Evolutionary conservation across 2,329 filamentous ascomycete genomes (phyloP).

Genomic region (Trichoderma endophyticum): DNA sequence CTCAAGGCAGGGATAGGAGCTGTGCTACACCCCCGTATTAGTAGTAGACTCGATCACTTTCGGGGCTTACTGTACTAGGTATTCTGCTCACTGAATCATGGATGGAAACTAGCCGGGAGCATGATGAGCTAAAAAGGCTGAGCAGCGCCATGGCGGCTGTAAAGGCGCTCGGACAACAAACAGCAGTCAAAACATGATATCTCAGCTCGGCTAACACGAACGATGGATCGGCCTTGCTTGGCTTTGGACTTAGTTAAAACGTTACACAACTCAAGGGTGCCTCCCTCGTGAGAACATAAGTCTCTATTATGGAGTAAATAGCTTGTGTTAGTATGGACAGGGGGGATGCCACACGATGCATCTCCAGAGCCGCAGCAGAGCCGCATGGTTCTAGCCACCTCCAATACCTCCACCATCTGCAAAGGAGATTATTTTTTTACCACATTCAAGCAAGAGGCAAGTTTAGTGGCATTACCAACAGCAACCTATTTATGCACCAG

Average conservation of each 20-base stretch:
- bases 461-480: background rate
- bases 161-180: background rate
- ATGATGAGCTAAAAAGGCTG: background rate
- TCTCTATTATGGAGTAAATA: background rate
- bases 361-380: background rate
- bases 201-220: background rate
- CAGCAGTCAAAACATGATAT: background rate
- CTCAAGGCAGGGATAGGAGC: background rate
- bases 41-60: background rate
- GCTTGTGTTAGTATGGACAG: background rate
- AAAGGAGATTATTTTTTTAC: too few species aligned
- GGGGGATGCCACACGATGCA: background rate
- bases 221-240: background rate
- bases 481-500: background rate
- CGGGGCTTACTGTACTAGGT: background rate
- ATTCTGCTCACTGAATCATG: background rate
- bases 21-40: background rate
- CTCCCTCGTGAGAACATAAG: background rate
- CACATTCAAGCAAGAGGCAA: background rate
- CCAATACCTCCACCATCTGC: background rate
- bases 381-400: background rate
- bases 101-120: background rate
- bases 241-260: background rate
- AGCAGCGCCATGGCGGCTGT: background rate
- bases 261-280: background rate